phyloP scores from a whole-genome alignment of 2,329 filamentous ascomycete genomes.

The Trichoderma aggressivum region DNA sequence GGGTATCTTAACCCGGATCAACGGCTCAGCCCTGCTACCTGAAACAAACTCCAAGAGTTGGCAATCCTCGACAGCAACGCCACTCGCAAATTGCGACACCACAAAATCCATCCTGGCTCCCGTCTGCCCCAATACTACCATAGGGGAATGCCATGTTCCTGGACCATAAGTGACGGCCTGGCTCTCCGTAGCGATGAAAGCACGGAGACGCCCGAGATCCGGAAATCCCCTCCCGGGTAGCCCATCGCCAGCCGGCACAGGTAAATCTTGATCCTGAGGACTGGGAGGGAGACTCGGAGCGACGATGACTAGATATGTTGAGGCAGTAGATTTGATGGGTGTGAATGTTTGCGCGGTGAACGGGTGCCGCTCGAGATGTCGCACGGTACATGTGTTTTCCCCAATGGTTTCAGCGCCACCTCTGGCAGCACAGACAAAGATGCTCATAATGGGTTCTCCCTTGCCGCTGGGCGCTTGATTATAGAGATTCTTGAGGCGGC shows the following conservation, averaged over 20 bases:
- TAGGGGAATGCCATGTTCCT: conserved; percentile 94
- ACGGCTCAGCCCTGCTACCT: conserved; percentile 38
- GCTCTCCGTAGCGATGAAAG: conserved; percentile 72
- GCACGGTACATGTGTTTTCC: conserved; percentile 52
- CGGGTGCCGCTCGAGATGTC: conserved; percentile 83
- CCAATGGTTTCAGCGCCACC: conserved; percentile 19
- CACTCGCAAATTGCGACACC: conserved; percentile 86
- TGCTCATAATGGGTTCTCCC: conserved; percentile 66
- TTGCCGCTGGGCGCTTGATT: conserved; percentile 55
- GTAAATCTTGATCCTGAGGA: conserved; percentile 25
- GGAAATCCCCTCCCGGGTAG: conserved; percentile 64
- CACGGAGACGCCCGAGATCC: conserved; percentile 65
- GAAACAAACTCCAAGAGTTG: conserved; percentile 63
- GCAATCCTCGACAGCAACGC: conserved; percentile 78
- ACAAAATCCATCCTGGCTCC: conserved; percentile 73
- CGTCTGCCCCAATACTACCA: conserved; percentile 72
- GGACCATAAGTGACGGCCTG: conserved; percentile 91
- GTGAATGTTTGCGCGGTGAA: conserved; percentile 93
- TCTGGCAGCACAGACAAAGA: conserved; percentile 72
- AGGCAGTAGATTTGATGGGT: conserved; percentile 58
- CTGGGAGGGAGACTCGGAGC: conserved; percentile 66
- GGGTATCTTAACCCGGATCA: conserved; percentile 36
- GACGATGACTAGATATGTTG: conserved; percentile 79
- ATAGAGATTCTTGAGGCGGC: conserved; percentile 70
- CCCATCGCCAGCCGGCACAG: conserved; percentile 30